Evolutionary conservation across 2,329 filamentous ascomycete species (phyloP).

Genomic region (Colletotrichum navitas): DNA sequence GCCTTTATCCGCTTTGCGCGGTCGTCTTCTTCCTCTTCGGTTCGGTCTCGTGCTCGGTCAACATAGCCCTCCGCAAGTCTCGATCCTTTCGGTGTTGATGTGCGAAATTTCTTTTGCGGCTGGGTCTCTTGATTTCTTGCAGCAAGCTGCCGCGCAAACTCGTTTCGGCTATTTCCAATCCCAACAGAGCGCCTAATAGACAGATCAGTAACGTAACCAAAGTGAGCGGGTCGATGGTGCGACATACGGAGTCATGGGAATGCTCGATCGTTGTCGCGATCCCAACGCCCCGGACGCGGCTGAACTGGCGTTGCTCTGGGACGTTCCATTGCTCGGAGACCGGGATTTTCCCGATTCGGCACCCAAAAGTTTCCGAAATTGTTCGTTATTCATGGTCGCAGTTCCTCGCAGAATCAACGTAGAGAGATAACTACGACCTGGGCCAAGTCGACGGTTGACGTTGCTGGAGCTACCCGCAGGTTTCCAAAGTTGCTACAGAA

Average conservation of each 20-base stretch:
- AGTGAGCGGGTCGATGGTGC: not conserved
- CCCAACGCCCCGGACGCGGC: conserved; percentile 68
- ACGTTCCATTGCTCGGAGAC: conserved; percentile 60
- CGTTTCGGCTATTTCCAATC: conserved; percentile 64
- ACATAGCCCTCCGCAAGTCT: conserved; percentile 85
- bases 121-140: conserved; percentile 72
- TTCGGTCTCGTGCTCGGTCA: conserved; percentile 80
- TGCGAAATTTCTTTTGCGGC: conserved; percentile 79
- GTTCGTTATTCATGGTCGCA: conserved; percentile 87
- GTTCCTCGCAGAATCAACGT: not conserved
- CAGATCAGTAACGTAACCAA: conserved; percentile 44
- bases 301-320: conserved; percentile 49
- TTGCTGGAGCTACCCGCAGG: not conserved
- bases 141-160: conserved; percentile 88
- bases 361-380: conserved; percentile 86
- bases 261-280: conserved; percentile 82
- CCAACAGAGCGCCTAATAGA: conserved; percentile 71
- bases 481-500: conserved; percentile 24
- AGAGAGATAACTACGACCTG: not conserved
- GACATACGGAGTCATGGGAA: conserved; percentile 93
- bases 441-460: not conserved
- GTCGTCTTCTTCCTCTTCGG: conserved; percentile 65
- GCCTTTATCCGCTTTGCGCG: conserved; percentile 77
- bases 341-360: conserved; percentile 58
- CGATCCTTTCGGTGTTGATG: conserved; percentile 84